These are phyloP conservation scores for Verticillium alfalfae DNA, from an alignment of 2,329 filamentous ascomycete genomes.

Conservation along the genomic window DNA sequence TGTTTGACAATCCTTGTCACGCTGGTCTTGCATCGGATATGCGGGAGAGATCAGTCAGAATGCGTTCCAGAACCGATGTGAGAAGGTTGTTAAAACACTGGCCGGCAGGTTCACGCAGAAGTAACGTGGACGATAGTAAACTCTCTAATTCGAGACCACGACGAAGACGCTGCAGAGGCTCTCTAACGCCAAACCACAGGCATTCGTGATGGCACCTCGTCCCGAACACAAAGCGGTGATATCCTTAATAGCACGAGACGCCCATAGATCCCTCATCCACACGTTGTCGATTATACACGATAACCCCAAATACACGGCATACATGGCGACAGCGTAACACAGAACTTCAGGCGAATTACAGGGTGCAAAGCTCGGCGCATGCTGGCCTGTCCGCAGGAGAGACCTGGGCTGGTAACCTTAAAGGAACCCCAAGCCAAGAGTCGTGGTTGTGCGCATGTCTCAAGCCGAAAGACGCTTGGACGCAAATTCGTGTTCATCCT, in stretches of 20 bases:
- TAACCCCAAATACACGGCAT: background rate
- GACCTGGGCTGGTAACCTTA: background rate
- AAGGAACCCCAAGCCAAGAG: background rate
- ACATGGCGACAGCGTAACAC: background rate
- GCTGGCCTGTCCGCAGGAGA: background rate
- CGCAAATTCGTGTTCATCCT: slow-evolving; percentile 12
- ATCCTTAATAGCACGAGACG: slow-evolving; percentile 3
- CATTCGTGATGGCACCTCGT: background rate
- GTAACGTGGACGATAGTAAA: background rate
- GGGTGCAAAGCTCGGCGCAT: background rate
- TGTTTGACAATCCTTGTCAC: no score
- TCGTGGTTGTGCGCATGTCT: background rate
- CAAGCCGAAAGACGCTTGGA: slow-evolving; percentile 1
- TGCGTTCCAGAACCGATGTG: background rate
- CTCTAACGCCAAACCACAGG: background rate
- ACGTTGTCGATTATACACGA: background rate
- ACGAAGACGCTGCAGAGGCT: background rate
- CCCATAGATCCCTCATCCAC: background rate
- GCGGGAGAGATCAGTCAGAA: background rate
- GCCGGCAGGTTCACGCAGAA: background rate
- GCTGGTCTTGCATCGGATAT: background rate
- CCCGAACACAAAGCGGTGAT: background rate
- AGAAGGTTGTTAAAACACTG: background rate
- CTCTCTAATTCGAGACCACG: background rate
- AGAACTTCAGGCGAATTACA: background rate